Base-by-base conservation (phyloP, 2,329 filamentous ascomycete genomes). In the Aspergillus hiratsukae region DNA sequence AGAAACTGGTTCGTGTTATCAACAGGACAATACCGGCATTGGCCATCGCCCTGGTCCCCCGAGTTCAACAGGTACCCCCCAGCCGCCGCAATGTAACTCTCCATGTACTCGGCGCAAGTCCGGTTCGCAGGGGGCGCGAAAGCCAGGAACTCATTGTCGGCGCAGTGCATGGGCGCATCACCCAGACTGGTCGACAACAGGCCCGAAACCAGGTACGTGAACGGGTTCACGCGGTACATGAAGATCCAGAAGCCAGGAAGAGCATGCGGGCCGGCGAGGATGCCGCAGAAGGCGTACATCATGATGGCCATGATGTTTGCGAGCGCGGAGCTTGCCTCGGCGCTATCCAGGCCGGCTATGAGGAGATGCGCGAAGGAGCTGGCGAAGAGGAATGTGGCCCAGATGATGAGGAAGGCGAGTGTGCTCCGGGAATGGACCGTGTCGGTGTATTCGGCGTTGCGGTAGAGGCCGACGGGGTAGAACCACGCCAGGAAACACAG, bases 351-450 rank as follows among this genome's bases (percentile, higher is more conserved):
- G 4, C 51, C 54, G n/a, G 85, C 83, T 55, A 90, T 87, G 29
- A 83, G 80, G 80, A 90, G 83, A 61, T 88, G 83, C 0, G 87
- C 83, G 61, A 90, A 89, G 0, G 87, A 84, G 23, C 80, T 83
- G 29, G 86, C 81, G 69, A 86, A 90, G 60, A 90, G 75, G 68
- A 90, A 79, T 60, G 90, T 84, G 57, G 84, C 78, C 56, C 87
- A 78, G 60, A 80, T 77, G 63, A 85, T 82, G 2, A 90, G 73
- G 14, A 89, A 78, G 53, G 88, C 82, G 1, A 89, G 74, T 0
- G 76, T 83, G 61, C 88, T 81, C 1, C 85, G 80, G 28, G 80
- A 77, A 0, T 68, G 58, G 9, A 75, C 66, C 0, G 65, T 50
- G 50, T 75, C 57, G 0, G 70, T 70, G 7, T 62, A 53, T 48